Evolutionary conservation across 2,329 filamentous ascomycete genomes (phyloP).

Genomic region (Penicillium sp.): DNA sequence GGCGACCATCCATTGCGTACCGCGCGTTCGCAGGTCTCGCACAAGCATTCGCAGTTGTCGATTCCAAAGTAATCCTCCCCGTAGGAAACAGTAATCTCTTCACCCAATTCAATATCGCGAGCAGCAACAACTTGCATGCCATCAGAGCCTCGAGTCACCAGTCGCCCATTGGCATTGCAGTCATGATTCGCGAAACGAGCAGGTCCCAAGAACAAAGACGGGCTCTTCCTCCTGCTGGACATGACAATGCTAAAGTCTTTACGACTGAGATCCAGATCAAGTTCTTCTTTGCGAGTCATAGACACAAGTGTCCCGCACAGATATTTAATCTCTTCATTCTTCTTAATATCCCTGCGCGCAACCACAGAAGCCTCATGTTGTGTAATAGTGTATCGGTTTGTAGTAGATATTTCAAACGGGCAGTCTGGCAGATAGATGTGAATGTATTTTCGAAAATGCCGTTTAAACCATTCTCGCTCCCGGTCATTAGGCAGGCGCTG

Average conservation of each 20-base stretch:
- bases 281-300: slow-evolving; percentile 88
- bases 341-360: slow-evolving; percentile 72
- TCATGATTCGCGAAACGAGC: slow-evolving; percentile 97
- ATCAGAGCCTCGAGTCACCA: slow-evolving; percentile 77
- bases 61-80: slow-evolving; percentile 95
- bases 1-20: slow-evolving; percentile 76
- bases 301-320: slow-evolving; percentile 85
- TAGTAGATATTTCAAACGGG: slow-evolving; percentile 88
- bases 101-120: slow-evolving; percentile 75
- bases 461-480: slow-evolving; percentile 81
- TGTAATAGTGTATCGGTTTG: slow-evolving; percentile 90
- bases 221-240: slow-evolving; percentile 83
- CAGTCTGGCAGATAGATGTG: slow-evolving; percentile 91
- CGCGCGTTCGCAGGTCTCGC: slow-evolving; percentile 74
- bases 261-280: slow-evolving; percentile 71
- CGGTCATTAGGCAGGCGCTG: slow-evolving; percentile 65
- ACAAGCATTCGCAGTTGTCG: slow-evolving; percentile 92
- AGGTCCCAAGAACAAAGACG: slow-evolving; percentile 89
- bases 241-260: slow-evolving; percentile 98
- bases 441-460: slow-evolving; percentile 84
- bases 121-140: slow-evolving; percentile 88
- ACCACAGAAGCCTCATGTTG: slow-evolving; percentile 85
- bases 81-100: slow-evolving; percentile 96
- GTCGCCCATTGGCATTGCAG: slow-evolving; percentile 83
- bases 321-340: slow-evolving; percentile 85